Base-by-base conservation (phyloP, 1,284 basidiomycete species). In the Thelephora terrestris region DNA sequence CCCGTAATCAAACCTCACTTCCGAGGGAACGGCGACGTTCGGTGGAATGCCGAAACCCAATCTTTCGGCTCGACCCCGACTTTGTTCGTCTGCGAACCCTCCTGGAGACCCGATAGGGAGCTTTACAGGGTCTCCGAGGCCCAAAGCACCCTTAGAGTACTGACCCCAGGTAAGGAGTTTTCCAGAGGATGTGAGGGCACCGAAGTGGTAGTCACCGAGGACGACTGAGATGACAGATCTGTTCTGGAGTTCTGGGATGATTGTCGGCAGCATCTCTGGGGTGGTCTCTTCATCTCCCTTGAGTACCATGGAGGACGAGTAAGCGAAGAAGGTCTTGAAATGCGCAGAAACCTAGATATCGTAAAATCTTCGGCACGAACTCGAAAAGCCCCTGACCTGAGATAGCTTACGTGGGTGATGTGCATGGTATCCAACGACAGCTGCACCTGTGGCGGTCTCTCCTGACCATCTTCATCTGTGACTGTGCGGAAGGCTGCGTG, bases 141-240 rank as follows among this genome's bases (percentile, higher is more conserved):
- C 92, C 35, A 94, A 70, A 2, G 91, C 91, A 20, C 92, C 91
- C 27, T 69, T 64, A 18, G 79, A 82, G 62, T 82, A 90, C 37
- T 68, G 58, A 14, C 93, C 93, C 91, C 92, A 97, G 5, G 90
- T 87, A 37, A 85, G 69, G 21, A 95, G 70, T 55, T 82, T 76
- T 12, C 92, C 93, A 23, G 72, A 64, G 37, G 77, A 71, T 1
- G 90, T 92, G 52, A 96, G 71, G 0, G 93, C 91, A 23, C 82
- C 87, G 57, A 72, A 82, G 67, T 96, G 92, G 63, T 92, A 94
- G 64, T 96, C 91, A 4, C 93, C 93, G 43, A 91, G 73, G 7
- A 84, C 81, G 48, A 93, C 81, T 48, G 88, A 88, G 53, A 94
- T 91, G 48, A 94, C 75, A 36, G 73, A 71, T 52, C 70, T 75